Percentiles rank a stretch among this genome's conserved stretches.
Evolutionary conservation across 2,329 filamentous ascomycete species (phyloP).

Genomic region (Colletotrichum eleusines): DNA sequence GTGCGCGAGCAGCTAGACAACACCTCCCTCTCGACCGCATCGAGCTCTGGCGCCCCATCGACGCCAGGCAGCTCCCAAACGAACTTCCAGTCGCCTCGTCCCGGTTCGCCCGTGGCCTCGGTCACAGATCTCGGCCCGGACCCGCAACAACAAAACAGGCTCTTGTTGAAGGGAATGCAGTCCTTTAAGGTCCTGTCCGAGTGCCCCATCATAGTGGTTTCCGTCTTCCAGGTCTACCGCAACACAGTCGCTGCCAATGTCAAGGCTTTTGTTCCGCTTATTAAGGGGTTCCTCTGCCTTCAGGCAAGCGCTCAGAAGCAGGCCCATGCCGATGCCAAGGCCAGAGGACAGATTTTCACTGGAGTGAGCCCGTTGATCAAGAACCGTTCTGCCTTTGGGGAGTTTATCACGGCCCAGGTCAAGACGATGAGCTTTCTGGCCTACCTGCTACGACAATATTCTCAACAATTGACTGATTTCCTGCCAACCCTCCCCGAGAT

Average conservation of each 20-base stretch:
- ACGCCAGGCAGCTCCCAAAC: slow-evolving; percentile 75
- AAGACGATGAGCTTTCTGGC: slow-evolving; percentile 99
- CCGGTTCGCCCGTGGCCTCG: slow-evolving; percentile 88
- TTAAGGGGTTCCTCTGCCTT: slow-evolving; percentile 88
- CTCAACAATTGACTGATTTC: slow-evolving; percentile 89
- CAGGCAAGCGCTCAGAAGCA: slow-evolving; percentile 94
- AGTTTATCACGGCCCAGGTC: slow-evolving; percentile 97
- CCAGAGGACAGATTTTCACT: slow-evolving; percentile 85
- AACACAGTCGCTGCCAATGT: slow-evolving; percentile 85
- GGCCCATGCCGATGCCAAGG: slow-evolving; percentile 86
- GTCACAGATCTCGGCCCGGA: slow-evolving; percentile 85
- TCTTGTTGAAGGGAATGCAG: slow-evolving; percentile 92
- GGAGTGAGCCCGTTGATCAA: slow-evolving; percentile 94
- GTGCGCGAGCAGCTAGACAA: slow-evolving; percentile 96
- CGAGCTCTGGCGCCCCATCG: slow-evolving; percentile 71
- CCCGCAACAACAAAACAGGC: slow-evolving; percentile 82
- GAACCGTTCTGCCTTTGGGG: slow-evolving; percentile 93
- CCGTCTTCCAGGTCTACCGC: slow-evolving; percentile 94
- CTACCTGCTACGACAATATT: slow-evolving; percentile 89
- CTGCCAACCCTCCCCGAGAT: slow-evolving; percentile 87
- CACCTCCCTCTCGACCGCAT: slow-evolving; percentile 66
- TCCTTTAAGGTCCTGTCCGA: slow-evolving; percentile 99
- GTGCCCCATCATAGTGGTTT: slow-evolving; percentile 98
- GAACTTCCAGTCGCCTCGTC: slow-evolving; percentile 88
- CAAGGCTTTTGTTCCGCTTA: slow-evolving; percentile 90